A percentile compares a stretch with the other conserved stretches of the same genome.
Conservation (phyloP, 1,284 basidiomycete species). For the Ceratobasidium theobromae region DNA sequence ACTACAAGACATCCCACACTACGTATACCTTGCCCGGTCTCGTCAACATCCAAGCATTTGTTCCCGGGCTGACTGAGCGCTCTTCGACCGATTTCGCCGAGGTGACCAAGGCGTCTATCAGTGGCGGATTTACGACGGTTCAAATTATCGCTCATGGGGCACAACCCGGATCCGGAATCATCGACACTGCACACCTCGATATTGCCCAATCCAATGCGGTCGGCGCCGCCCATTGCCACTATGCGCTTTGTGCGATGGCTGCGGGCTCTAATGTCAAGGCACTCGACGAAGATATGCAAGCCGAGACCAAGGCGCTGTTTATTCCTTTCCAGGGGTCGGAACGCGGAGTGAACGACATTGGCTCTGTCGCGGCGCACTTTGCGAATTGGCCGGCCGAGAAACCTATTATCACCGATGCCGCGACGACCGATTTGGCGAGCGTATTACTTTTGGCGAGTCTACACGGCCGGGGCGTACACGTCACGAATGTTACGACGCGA, state of each 20-base stretch:
- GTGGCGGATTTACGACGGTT: slow-evolving; percentile 84
- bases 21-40: slow-evolving; percentile 93
- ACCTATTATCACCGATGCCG: slow-evolving; percentile 92
- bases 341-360: slow-evolving; percentile 55
- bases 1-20: slow-evolving; percentile 92
- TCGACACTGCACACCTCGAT: slow-evolving; percentile 69
- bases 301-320: slow-evolving; percentile 81
- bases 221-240: slow-evolving; percentile 78
- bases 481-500: slow-evolving; percentile 87
- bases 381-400: slow-evolving; percentile 89
- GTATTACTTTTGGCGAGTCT: slow-evolving; percentile 91
- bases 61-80: slow-evolving; percentile 69
- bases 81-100: slow-evolving; percentile 65
- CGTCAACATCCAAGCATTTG: slow-evolving; percentile 85
- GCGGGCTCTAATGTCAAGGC: slow-evolving; percentile 65
- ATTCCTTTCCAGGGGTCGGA: slow-evolving; percentile 66
- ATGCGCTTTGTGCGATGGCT: slow-evolving; percentile 78
- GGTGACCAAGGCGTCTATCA: slow-evolving; percentile 77
- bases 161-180: slow-evolving; percentile 53
- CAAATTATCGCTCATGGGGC: slow-evolving; percentile 76
- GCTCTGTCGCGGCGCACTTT: slow-evolving; percentile 81
- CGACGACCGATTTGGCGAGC: slow-evolving; percentile 89
- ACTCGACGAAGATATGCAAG: slow-evolving; percentile 73
- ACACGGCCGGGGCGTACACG: slow-evolving; percentile 86
- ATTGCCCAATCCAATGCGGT: slow-evolving; percentile 64